Percentiles rank a stretch among this genome's conserved stretches.
Evolutionary conservation across 2,329 filamentous ascomycete genomes (phyloP).

Genomic region (Trichophyton simii): DNA sequence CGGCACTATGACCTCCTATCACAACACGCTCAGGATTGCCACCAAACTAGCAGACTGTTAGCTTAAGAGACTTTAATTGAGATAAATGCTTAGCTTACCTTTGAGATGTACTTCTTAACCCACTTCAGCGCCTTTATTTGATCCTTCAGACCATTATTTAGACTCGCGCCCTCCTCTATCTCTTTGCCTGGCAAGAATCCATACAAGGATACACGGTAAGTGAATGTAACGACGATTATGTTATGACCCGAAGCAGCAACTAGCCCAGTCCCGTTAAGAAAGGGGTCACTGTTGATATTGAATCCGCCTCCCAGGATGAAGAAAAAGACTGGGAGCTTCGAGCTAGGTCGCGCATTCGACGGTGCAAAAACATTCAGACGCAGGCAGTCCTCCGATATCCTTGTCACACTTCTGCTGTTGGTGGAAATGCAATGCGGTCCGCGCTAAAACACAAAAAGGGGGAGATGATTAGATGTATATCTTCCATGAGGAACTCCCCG

Average conservation of each 20-base stretch:
- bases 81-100: slow-evolving; percentile 21
- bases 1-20: slow-evolving; percentile 56
- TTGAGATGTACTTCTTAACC: slow-evolving; percentile 52
- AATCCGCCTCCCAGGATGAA: slow-evolving; percentile 53
- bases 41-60: slow-evolving; percentile 42
- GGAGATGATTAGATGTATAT: not conserved
- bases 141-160: slow-evolving; percentile 60
- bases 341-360: slow-evolving; percentile 20
- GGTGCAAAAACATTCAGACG: slow-evolving; percentile 33
- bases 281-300: slow-evolving; percentile 45
- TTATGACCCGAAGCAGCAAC: slow-evolving; percentile 45
- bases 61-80: not conserved
- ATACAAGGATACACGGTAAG: slow-evolving; percentile 63
- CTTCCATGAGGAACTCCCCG: not conserved
- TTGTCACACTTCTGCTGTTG: slow-evolving; percentile 46
- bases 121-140: slow-evolving; percentile 57
- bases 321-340: slow-evolving; percentile 52
- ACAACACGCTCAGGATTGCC: slow-evolving; percentile 57
- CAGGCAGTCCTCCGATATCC: slow-evolving; percentile 34
- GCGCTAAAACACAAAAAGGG: slow-evolving; percentile 20
- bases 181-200: slow-evolving; percentile 56
- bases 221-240: slow-evolving; percentile 59
- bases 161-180: slow-evolving; percentile 36
- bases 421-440: slow-evolving; percentile 52
- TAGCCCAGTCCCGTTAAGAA: slow-evolving; percentile 51